A percentile compares a stretch with the other conserved stretches of the same genome.
Conservation (phyloP, 108 stramenopile species). For the Skeletonema costatum region DNA sequence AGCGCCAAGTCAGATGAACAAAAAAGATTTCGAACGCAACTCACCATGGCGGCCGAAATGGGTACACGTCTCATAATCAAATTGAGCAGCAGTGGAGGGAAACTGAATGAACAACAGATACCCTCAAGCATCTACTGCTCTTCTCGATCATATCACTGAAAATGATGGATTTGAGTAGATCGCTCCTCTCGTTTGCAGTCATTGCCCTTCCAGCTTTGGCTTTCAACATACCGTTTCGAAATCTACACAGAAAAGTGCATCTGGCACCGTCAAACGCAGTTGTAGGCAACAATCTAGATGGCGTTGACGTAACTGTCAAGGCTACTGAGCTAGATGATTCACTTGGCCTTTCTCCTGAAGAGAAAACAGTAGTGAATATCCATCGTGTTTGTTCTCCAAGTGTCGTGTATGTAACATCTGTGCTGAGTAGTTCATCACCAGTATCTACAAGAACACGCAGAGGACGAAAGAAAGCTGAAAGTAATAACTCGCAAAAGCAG, state of each 20-base stretch:
- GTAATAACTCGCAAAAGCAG: background rate
- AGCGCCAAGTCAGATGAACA: background rate
- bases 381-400: constrained; percentile 60
- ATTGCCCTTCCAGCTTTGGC: background rate
- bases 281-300: background rate
- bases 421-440: constrained; percentile 22
- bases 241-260: background rate
- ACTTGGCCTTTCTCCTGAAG: constrained; percentile 51
- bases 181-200: background rate
- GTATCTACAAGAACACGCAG: background rate
- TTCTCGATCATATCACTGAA: background rate
- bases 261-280: background rate
- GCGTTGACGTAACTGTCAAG: constrained; percentile 9
- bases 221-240: background rate
- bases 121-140: background rate
- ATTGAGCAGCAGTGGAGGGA: background rate
- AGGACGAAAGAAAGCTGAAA: background rate
- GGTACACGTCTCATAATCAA: background rate
- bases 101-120: background rate
- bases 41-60: background rate
- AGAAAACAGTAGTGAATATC: constrained; percentile 61
- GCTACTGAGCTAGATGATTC: constrained; percentile 28
- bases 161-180: background rate
- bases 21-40: background rate
- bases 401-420: constrained; percentile 77